Percentiles rank a stretch among this genome's conserved stretches.
These are phyloP conservation scores for Xylariaceae sp. DNA, from an alignment of 2,329 filamentous ascomycete genomes.

Conservation along the genomic window DNA sequence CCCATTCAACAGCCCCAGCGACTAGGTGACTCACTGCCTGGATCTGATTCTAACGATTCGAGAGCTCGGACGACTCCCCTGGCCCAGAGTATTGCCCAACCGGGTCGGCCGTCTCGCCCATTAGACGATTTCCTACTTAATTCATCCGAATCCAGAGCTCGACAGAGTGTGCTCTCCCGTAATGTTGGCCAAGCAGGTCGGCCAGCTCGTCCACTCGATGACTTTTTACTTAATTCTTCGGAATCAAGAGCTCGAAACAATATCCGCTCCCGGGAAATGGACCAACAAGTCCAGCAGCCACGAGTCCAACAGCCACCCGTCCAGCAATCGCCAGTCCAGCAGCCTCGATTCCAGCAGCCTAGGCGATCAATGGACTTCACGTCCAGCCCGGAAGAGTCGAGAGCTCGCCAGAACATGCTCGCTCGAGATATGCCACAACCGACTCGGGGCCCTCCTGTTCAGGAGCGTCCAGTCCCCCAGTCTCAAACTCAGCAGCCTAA, in stretches of 20 bases:
- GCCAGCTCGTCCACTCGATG: background rate
- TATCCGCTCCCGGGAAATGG: conserved; percentile 20
- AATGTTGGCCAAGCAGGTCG: background rate
- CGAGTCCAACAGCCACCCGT: background rate
- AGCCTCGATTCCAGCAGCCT: background rate
- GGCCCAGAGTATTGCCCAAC: background rate
- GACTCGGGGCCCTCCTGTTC: background rate
- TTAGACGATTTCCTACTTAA: no score
- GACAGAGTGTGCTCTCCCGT: background rate
- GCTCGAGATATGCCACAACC: no score
- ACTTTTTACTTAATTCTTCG: conserved; percentile 16
- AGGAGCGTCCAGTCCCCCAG: background rate
- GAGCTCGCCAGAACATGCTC: background rate
- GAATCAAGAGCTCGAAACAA: conserved; percentile 23
- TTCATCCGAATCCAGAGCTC: background rate
- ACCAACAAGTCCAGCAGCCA: conserved; percentile 3
- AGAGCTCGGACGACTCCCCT: background rate
- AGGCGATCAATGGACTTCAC: background rate
- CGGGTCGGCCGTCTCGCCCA: background rate
- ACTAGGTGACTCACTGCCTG: background rate
- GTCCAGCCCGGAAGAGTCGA: background rate
- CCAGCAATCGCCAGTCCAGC: background rate
- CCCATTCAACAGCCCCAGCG: background rate
- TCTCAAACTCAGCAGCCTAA: background rate
- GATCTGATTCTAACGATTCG: background rate